Base-by-base conservation (phyloP, 2,329 filamentous ascomycete species). In the Pyrenochaeta sp. region DNA sequence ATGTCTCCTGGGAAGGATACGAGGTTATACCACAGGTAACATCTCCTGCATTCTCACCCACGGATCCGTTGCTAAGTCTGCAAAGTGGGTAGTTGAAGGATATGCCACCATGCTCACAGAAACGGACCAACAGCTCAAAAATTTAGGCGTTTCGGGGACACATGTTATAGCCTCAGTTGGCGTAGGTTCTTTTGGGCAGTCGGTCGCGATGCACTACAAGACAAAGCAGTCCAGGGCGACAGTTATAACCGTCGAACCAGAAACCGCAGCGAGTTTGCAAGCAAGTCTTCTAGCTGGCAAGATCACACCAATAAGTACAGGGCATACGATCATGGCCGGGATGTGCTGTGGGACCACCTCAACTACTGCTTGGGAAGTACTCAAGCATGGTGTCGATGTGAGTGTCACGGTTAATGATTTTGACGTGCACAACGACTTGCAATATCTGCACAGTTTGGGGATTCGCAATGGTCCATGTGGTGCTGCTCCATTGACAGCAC, bases 81-180 rank as follows among this genome's bases (percentile, higher is more conserved):
- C 29, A 9, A 32, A 81, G 67, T 91, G 86, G 84, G 87, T 92
- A 15, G 86, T 90, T 0, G 84, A 93, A 48, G 89, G 89, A 0
- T 94, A 93, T 58, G 77, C 77, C 4, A 90, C 88, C 0, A 86
- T 92, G 80, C 74, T 92, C 49, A 65, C 71, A 3, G 89, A 94
- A 61, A 74, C 83, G 0, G 86, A 90, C 35, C 64, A 74, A 14
- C 87, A 92, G 60, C 61, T 86, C 7, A 61, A 75, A 0, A 68
- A 71, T 0, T 53, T 72, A 1, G 48, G 41, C 1, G 63, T 71
- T 0, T 52, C 60, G 4, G 49, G 69, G 5, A 80, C 74, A 0
- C 70, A 82, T 7, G 77, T 85, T 20, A 67, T 93, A 10, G 79
- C 81, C 0, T 86, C 88, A 0, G 85, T 88, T 1, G 89, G 89